Evolutionary conservation across 2,329 filamentous ascomycete species (phyloP).

Genomic region (Aspergillaceae sp.): DNA sequence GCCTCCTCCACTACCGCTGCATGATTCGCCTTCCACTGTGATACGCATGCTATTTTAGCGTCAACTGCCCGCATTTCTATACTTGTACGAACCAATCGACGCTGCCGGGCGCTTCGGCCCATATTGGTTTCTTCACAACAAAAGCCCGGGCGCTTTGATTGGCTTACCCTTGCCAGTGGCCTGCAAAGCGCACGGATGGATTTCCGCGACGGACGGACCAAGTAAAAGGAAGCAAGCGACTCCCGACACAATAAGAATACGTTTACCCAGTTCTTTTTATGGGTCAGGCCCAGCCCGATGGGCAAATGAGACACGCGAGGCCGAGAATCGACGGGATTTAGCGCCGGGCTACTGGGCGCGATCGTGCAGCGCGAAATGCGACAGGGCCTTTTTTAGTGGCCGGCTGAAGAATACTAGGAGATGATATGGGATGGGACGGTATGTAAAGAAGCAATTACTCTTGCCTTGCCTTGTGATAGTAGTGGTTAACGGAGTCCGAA

Average conservation of each 20-base stretch:
- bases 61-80: neutral
- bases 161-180: neutral
- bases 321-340: neutral
- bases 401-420: neutral
- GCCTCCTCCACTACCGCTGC: neutral
- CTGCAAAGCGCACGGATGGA: neutral
- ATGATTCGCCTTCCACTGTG: neutral
- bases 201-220: too few relatives aligned
- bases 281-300: neutral
- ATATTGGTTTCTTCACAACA: neutral
- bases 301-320: neutral
- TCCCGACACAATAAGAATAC: neutral
- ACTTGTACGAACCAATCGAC: neutral
- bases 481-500: too few relatives aligned
- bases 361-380: neutral
- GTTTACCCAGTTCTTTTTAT: neutral
- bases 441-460: too few relatives aligned
- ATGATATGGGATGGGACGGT: too few relatives aligned
- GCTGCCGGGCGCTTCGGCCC: neutral
- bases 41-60: neutral
- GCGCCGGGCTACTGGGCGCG: neutral
- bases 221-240: neutral
- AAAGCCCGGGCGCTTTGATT: neutral
- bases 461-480: too few relatives aligned
- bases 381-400: neutral